phyloP scores from a whole-genome alignment of 768 basidiomycete genomes.

The Podaxis sp. region DNA sequence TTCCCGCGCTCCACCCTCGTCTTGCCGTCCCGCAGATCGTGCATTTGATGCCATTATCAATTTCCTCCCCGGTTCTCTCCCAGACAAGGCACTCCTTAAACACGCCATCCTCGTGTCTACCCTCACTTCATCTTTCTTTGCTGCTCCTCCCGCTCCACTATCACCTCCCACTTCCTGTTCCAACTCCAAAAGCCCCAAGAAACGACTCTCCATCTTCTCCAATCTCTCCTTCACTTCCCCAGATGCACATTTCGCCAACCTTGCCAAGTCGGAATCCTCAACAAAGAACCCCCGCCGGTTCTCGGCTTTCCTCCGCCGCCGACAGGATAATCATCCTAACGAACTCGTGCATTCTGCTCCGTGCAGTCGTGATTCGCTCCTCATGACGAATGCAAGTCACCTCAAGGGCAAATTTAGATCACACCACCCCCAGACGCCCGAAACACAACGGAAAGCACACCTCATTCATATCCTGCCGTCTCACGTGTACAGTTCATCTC shows the following conservation, averaged over 20 bases:
- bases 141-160: conserved; percentile 15
- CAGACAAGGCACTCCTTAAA: conserved; percentile 42
- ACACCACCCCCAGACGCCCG: background rate
- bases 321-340: background rate
- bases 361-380: conserved; percentile 5
- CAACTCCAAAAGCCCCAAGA: too few relatives aligned
- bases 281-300: conserved; percentile 5
- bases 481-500: background rate
- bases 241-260: background rate
- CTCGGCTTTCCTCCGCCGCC: conserved; percentile 9
- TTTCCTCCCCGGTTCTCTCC: conserved; percentile 36
- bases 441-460: conserved; percentile 13
- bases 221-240: background rate
- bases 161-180: background rate
- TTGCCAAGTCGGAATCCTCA: background rate
- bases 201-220: background rate
- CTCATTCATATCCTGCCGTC: conserved; percentile 25
- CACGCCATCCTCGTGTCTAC: conserved; percentile 44
- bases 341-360: background rate
- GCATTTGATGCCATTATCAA: conserved; percentile 43
- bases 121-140: conserved; percentile 35
- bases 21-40: background rate
- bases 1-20: background rate
- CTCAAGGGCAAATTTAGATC: conserved; percentile 2
- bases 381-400: background rate